These are phyloP conservation scores for Wallacemonas rigidus DNA, from an alignment of 208 protist species.

Conservation along the genomic window DNA sequence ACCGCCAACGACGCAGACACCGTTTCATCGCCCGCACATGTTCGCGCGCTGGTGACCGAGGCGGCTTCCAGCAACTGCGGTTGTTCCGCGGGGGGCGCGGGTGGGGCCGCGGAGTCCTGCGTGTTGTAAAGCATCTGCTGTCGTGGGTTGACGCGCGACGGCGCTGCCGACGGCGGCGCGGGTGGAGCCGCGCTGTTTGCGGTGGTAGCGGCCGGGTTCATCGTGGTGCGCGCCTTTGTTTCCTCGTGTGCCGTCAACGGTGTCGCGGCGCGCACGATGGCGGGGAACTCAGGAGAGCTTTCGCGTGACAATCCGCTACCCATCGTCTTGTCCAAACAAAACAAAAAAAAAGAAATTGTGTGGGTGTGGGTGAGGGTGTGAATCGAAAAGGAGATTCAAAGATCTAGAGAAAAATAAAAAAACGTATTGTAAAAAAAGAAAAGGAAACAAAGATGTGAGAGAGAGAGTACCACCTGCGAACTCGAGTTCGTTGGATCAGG, in stretches of 20 bases:
- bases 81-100: too few relatives aligned
- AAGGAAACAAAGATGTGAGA: background rate
- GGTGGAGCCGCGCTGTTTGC: background rate
- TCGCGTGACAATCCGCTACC: slow-evolving; percentile 2
- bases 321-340: background rate
- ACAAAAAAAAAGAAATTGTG: background rate
- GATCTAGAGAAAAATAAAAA: slow-evolving; percentile 12
- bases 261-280: background rate
- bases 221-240: background rate
- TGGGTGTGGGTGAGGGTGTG: too few relatives aligned
- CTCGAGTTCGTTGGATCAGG: too few relatives aligned
- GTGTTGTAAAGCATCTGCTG: too few relatives aligned
- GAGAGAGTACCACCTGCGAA: too few relatives aligned
- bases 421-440: background rate
- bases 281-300: slow-evolving; percentile 4
- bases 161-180: too few relatives aligned
- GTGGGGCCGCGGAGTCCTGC: too few relatives aligned
- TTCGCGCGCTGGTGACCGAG: too few relatives aligned
- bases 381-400: background rate
- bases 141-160: too few relatives aligned
- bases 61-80: too few relatives aligned
- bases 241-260: background rate
- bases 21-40: too few relatives aligned
- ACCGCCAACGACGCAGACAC: too few relatives aligned
- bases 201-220: background rate